A percentile compares a stretch with the other conserved stretches of the same genome.
phyloP scores from a whole-genome alignment of 2,329 filamentous ascomycete genomes.

The Stemphylium beticola region DNA sequence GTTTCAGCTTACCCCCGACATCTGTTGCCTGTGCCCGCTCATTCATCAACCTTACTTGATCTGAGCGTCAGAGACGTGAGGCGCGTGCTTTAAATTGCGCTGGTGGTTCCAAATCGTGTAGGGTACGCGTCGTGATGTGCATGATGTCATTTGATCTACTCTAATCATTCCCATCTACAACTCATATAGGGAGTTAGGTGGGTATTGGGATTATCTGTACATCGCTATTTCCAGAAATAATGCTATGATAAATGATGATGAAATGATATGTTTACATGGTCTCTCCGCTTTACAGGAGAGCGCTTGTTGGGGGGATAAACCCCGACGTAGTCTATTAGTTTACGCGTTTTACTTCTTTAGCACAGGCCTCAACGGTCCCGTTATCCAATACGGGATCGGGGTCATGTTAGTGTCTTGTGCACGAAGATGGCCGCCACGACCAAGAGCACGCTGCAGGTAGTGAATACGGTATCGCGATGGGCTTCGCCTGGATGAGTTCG shows the following conservation, averaged over 20 bases:
- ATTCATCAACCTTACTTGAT: no score
- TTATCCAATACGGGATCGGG: background rate
- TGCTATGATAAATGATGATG: background rate
- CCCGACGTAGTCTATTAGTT: background rate
- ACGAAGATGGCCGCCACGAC: conserved; percentile 36
- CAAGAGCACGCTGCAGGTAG: conserved; percentile 37
- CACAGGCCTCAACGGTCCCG: background rate
- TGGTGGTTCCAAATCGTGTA: background rate
- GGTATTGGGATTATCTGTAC: background rate
- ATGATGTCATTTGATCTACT: conserved; percentile 15
- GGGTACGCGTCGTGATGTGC: background rate
- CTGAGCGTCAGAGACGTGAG: no score
- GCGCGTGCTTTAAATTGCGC: no score
- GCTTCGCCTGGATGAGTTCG: conserved; percentile 27
- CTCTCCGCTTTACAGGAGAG: background rate
- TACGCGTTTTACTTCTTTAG: background rate
- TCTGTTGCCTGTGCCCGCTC: background rate
- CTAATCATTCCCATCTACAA: background rate
- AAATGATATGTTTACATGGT: background rate
- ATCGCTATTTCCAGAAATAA: conserved; percentile 5
- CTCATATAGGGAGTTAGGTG: background rate
- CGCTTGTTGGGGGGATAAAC: background rate
- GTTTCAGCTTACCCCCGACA: conserved; percentile 10
- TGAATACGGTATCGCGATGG: conserved; percentile 41
- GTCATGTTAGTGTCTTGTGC: conserved; percentile 31